A percentile compares a stretch with the other conserved stretches of the same genome.
These are phyloP conservation scores for Trypethelium eluteriae DNA, from an alignment of 495 filamentous ascomycete species.

Conservation along the genomic window DNA sequence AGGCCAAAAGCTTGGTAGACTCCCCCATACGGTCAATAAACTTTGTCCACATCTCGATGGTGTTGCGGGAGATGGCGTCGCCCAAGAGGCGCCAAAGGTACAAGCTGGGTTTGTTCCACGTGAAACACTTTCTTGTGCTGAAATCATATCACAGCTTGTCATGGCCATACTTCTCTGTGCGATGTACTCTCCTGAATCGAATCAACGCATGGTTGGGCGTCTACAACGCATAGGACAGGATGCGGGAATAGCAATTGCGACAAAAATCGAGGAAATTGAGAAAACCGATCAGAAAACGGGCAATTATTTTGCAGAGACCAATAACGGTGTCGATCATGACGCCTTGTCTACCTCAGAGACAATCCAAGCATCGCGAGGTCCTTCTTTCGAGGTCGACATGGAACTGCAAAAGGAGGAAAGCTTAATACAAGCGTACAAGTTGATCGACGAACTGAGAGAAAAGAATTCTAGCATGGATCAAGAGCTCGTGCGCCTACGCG, in stretches of 20 bases:
- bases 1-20: conserved; percentile 46
- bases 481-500: conserved; percentile 27
- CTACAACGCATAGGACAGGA: conserved; percentile 30
- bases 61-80: conserved; percentile 41
- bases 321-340: conserved; percentile 6
- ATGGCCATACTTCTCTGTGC: conserved; percentile 34
- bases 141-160: conserved; percentile 21
- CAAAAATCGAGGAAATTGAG: conserved; percentile 33
- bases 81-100: conserved; percentile 34
- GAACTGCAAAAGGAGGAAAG: conserved; percentile 21
- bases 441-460: conserved; percentile 24
- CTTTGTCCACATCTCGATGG: conserved; percentile 9
- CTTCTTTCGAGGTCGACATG: conserved; percentile 18
- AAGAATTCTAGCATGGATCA: conserved; percentile 18
- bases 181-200: conserved; percentile 32
- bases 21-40: conserved; percentile 36
- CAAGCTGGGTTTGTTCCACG: conserved; percentile 14
- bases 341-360: not conserved
- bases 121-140: not conserved
- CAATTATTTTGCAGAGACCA: conserved; percentile 16
- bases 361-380: conserved; percentile 16
- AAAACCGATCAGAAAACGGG: conserved; percentile 24
- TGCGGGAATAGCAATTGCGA: conserved; percentile 30
- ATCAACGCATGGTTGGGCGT: conserved; percentile 34
- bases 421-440: conserved; percentile 25